Conservation (phyloP, 352 stramenopile genomes). For the Pythium brassicae region DNA sequence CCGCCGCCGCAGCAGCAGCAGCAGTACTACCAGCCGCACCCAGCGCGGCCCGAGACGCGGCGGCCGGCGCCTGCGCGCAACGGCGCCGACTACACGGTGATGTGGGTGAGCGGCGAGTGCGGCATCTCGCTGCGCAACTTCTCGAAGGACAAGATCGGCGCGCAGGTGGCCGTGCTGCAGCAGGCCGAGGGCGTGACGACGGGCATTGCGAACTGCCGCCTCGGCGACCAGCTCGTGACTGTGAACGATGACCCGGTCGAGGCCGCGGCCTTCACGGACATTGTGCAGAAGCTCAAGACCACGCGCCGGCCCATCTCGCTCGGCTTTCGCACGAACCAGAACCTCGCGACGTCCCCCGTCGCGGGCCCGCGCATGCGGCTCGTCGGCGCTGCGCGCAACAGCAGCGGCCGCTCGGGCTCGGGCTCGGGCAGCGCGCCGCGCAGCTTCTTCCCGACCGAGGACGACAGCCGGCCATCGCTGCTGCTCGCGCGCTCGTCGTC, state of each 20-base stretch:
- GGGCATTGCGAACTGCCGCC: constrained; percentile 67
- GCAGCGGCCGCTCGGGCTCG: background rate
- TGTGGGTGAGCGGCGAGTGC: constrained; percentile 79
- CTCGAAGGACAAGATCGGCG: constrained; percentile 65
- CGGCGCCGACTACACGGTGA: constrained; percentile 54
- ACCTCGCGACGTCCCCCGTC: constrained; percentile 58
- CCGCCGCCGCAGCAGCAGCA: constrained; percentile 25
- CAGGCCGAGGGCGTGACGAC: constrained; percentile 74
- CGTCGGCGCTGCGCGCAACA: background rate
- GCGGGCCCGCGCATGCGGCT: constrained; percentile 6
- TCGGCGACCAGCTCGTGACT: constrained; percentile 70
- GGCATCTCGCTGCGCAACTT: constrained; percentile 85
- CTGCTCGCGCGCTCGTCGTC: background rate
- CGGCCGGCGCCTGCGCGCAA: constrained; percentile 10
- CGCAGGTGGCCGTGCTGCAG: constrained; percentile 77
- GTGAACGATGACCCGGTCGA: constrained; percentile 74
- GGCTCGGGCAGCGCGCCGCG: too few species aligned
- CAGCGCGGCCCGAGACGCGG: constrained; percentile 3
- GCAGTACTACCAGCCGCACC: constrained; percentile 21
- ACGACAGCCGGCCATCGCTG: background rate
- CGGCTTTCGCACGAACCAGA: constrained; percentile 64
- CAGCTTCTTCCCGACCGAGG: constrained; percentile 11
- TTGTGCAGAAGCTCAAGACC: constrained; percentile 75
- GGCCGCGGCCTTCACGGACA: constrained; percentile 52
- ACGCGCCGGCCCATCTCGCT: constrained; percentile 65